Evolutionary conservation across 441 rosid genomes (phyloP), one percentile per base, ranked within the genome.

Genomic region (Capsella rubella): DNA sequence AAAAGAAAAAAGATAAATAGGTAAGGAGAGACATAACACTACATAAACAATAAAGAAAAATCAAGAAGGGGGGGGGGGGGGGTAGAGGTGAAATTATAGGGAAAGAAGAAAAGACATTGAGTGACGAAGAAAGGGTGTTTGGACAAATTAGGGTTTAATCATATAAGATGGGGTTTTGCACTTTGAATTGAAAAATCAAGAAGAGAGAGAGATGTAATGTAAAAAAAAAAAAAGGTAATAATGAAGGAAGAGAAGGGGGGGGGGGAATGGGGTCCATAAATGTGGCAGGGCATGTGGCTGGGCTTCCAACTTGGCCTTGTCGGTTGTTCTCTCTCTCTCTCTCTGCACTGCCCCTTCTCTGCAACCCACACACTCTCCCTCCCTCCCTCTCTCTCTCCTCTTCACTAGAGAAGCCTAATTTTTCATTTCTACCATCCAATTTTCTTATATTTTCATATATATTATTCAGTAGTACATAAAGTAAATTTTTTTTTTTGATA

Each of bases 221-320:
- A 21, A 21, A 21, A 21, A 2, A 16, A 16, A 16, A 21, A 21
- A 21, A 21, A 21, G 87, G 86, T 87, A 80, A 91, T 87, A 83
- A 80, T 78, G 52, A 47, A 47, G 25, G 1, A 4, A 50, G 32
- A 47, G 25, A 2, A 4, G 35, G 32, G 77, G 66, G 35, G 37
- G 80, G 68, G 32, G 71, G 18, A 64, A 76, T 84, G 97, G 97
- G 91, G 59, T 67, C 52, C 90, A 93, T 85, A 52, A 52, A 2
- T 7, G 83, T 87, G 85, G 95, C 96, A 91, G 96, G 91, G 93
- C 90, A 87, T 90, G 96, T 88, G 96, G 90, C 92, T 80, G 86
- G 78, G 84, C 85, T 90, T 77, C 84, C 94, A 93, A 91, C 97
- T 90, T 93, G 98, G 87, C 96, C 75, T 84, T 93, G 98, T 91